Conservation (phyloP, 345 rosid genomes). For the Raphanus sativus region DNA sequence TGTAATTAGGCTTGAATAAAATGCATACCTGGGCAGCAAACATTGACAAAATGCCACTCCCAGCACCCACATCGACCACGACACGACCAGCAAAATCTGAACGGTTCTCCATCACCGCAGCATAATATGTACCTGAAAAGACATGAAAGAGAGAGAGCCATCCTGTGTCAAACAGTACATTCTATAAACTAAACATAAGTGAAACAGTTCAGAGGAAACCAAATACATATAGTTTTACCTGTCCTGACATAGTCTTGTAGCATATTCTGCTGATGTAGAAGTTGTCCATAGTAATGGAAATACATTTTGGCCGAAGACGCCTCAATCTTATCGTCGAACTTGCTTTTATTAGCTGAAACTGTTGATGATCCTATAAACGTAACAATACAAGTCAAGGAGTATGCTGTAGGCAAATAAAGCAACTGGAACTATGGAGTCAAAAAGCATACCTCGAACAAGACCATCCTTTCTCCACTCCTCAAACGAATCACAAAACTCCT, state of each 20-base stretch:
- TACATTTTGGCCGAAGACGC: constrained; percentile 96
- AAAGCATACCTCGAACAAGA: constrained; percentile 47
- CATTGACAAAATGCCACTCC: constrained; percentile 94
- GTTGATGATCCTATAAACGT: constrained; percentile 43
- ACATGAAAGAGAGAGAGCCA: background rate
- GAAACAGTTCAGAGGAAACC: constrained; percentile 2
- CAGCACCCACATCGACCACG: constrained; percentile 99
- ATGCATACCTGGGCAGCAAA: constrained; percentile 93
- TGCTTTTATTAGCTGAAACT: constrained; percentile 56
- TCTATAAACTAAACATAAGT: background rate
- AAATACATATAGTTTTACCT: constrained; percentile 48
- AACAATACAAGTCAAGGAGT: constrained; percentile 12
- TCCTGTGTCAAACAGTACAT: no score
- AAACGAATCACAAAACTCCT: constrained; percentile 70
- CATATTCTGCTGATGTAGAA: constrained; percentile 98
- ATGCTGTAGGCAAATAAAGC: background rate
- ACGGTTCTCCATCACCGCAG: constrained; percentile 95
- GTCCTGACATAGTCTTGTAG: constrained; percentile 98
- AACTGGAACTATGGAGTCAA: no score
- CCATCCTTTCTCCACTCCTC: constrained; percentile 75
- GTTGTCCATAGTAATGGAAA: constrained; percentile 95
- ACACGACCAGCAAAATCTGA: constrained; percentile 84
- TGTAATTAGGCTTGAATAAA: background rate
- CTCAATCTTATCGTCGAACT: constrained; percentile 88
- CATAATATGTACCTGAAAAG: constrained; percentile 87